Base-by-base conservation (phyloP, 805 yeast species). In the Millerozyma acaciae region DNA sequence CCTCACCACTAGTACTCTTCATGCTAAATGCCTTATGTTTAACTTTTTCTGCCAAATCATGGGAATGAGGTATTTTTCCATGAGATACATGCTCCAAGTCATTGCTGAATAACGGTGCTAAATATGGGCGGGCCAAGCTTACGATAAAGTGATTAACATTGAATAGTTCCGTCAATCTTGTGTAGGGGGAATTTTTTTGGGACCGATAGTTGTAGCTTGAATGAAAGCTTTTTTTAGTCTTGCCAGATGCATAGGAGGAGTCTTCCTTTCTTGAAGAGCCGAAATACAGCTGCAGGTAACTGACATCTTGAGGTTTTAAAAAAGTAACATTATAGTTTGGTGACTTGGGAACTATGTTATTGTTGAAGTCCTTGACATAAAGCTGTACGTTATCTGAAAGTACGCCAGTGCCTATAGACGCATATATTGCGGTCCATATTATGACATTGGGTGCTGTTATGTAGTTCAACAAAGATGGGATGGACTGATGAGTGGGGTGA, bases 141-240 rank as follows among this genome's bases (percentile, higher is more conserved):
- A 89, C 89, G 19, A 93, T 70, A 51, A 87, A 90, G 57, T 89
- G 94, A 57, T 93, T 93, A 16, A 93, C 97, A 48, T 93, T 93
- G 65, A 90, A 93, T 38, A 90, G 69, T 55, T 93, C 97, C 0
- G 96, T 83, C 30, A 90, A 70, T 34, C 96, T 67, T 1, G 93
- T 84, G 52, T 90, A 90, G 0, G 97, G 96, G 8, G 69, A 57
- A 30, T 56, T 56, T 14, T 61, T 62, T 39, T 53, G 55, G 13
- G 53, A 37, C n/a, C 51, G 44, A 17, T 44, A 45, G 20, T 46
- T 45, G 15, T 44, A 43, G n/a, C 40, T 44, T 4, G 47, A 33
- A 17, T 13, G 15, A 13, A n/a, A 9, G 21, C 10, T 19, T 8
- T 21, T 23, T 16, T n/a, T 32, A 36, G 4, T 35, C 32, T 28